A percentile compares a stretch with the other conserved stretches of the same genome.
Conservation (phyloP, 805 yeast genomes). For the Hermanozyma aechmeae region DNA sequence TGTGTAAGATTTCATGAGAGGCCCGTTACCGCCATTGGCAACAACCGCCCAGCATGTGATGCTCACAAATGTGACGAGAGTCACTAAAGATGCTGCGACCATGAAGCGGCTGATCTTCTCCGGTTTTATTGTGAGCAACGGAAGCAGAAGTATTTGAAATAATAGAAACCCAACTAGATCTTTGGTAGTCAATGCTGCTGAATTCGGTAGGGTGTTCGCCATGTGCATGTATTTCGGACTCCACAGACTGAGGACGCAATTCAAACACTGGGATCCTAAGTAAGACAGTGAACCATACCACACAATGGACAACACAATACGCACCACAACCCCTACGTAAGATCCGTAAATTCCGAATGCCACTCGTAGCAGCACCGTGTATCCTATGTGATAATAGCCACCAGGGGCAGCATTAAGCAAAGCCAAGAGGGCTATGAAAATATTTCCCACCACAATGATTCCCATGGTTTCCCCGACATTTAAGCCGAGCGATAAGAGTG, state of each 20-base stretch:
- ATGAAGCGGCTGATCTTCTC: conserved; percentile 5
- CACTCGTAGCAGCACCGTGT: conserved; percentile 33
- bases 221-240: conserved; percentile 28
- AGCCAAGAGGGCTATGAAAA: conserved; percentile 35
- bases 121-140: conserved; percentile 4
- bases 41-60: conserved; percentile 2
- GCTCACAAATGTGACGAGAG: conserved; percentile 4
- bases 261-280: conserved; percentile 37
- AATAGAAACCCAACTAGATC: conserved; percentile 5
- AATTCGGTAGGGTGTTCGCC: conserved; percentile 19
- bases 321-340: conserved; percentile 30
- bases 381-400: conserved; percentile 41
- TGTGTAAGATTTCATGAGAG: too few species aligned
- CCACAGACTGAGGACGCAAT: conserved; percentile 28
- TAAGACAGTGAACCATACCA: conserved; percentile 40
- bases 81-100: conserved; percentile 2
- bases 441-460: conserved; percentile 35
- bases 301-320: conserved; percentile 36
- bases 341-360: conserved; percentile 41
- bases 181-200: conserved; percentile 3
- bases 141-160: conserved; percentile 3
- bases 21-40: conserved; percentile 26
- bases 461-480: conserved; percentile 38
- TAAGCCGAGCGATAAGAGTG: conserved; percentile 36
- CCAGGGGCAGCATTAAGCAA: conserved; percentile 41